A percentile compares a stretch with the other conserved stretches of the same genome.
phyloP scores from a whole-genome alignment of 306 rosid genomes.

The Cucurbita maxima region DNA sequence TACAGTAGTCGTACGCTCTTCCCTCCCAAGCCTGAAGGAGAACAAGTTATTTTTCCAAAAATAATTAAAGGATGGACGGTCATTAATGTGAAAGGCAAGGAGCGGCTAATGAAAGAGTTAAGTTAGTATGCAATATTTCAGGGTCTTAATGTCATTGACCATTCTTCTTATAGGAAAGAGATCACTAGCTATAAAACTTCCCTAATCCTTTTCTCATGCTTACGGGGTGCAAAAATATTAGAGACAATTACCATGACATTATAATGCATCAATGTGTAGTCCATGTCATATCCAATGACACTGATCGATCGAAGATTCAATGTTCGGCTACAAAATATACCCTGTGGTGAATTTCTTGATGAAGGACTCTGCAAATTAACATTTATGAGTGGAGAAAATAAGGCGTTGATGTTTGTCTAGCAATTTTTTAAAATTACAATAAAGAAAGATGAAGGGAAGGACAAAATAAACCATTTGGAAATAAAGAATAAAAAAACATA shows the following conservation, averaged over 20 bases:
- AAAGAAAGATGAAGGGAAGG: neutral
- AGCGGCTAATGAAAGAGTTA: neutral
- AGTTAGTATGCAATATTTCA: neutral
- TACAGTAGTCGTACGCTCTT: slow-evolving; percentile 87
- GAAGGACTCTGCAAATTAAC: slow-evolving; percentile 55
- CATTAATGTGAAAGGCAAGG: neutral
- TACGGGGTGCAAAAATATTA: neutral
- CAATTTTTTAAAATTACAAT: neutral
- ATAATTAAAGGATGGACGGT: neutral
- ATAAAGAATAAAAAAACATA: neutral
- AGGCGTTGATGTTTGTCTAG: neutral
- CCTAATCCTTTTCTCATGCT: neutral
- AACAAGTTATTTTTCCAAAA: neutral
- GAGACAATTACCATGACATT: slow-evolving; percentile 59
- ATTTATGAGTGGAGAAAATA: neutral
- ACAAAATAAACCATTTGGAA: neutral
- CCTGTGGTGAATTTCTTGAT: slow-evolving; percentile 68
- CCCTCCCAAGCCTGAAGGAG: slow-evolving; percentile 94
- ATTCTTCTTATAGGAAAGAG: neutral
- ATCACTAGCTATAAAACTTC: neutral
- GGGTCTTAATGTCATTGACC: neutral
- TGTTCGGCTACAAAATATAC: slow-evolving; percentile 87
- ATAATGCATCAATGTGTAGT: slow-evolving; percentile 87
- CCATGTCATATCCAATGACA: slow-evolving; percentile 99
- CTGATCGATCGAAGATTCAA: slow-evolving; percentile 90